Conservation (phyloP, 2,329 filamentous ascomycete species). For the Emericellopsis cladophorae region DNA sequence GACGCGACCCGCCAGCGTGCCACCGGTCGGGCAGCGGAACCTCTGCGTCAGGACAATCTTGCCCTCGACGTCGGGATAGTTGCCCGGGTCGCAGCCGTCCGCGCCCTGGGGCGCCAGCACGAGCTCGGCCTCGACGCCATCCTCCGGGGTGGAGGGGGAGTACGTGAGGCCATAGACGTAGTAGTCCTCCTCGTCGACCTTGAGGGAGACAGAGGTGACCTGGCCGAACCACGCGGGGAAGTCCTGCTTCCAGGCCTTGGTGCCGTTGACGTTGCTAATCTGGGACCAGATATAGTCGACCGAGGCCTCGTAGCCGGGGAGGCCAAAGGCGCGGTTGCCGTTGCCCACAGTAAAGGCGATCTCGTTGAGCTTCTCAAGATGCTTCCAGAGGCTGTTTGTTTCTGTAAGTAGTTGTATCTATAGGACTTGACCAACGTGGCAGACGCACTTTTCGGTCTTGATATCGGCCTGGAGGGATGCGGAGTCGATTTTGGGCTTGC, state of each 20-base stretch:
- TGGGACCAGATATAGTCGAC: slow-evolving; percentile 34
- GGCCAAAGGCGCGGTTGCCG: slow-evolving; percentile 39
- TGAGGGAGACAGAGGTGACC: slow-evolving; percentile 14
- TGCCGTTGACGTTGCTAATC: slow-evolving; percentile 22
- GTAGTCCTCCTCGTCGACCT: slow-evolving; percentile 7
- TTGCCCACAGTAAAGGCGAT: slow-evolving; percentile 31
- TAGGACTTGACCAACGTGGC: not conserved
- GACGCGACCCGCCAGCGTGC: slow-evolving; percentile 17
- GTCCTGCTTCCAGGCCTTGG: slow-evolving; percentile 30
- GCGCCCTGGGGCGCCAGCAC: slow-evolving; percentile 13
- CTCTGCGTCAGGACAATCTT: slow-evolving; percentile 19
- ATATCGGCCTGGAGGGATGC: slow-evolving; percentile 24
- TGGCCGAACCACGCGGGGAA: slow-evolving; percentile 31
- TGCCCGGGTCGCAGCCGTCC: slow-evolving; percentile 11
- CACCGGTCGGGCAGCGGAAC: slow-evolving; percentile 14
- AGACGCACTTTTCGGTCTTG: slow-evolving; percentile 18
- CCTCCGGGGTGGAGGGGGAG: slow-evolving; percentile 15
- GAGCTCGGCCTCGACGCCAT: slow-evolving; percentile 13
- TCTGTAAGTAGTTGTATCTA: not conserved
- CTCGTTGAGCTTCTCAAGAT: slow-evolving; percentile 28
- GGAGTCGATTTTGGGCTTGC: slow-evolving; percentile 13
- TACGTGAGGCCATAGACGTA: slow-evolving; percentile 15
- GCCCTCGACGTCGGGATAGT: slow-evolving; percentile 13
- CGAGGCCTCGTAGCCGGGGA: slow-evolving; percentile 30
- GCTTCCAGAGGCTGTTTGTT: slow-evolving; percentile 21